phyloP scores from a whole-genome alignment of 257 asterid genomes.

The Orobanche coerulescens region DNA sequence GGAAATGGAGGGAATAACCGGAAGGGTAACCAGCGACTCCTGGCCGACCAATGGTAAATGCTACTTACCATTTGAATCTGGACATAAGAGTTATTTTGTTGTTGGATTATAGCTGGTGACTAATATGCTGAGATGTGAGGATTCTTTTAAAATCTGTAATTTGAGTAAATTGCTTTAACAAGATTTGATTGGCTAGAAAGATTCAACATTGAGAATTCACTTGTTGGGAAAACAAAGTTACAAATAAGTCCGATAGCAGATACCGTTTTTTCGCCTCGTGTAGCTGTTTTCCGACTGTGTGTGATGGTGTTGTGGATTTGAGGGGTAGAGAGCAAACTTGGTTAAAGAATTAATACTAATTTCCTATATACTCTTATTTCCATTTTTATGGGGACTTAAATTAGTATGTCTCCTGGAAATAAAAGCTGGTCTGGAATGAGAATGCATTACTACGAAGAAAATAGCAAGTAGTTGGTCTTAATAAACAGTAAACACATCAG shows the following conservation, averaged over 20 bases:
- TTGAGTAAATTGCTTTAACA: not conserved
- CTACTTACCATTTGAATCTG: not conserved
- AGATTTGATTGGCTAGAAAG: slow-evolving; percentile 13
- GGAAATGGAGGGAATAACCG: slow-evolving; percentile 65
- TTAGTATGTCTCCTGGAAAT: slow-evolving; percentile 4
- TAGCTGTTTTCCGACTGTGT: not conserved
- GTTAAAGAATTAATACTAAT: not conserved
- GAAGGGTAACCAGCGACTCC: slow-evolving; percentile 25
- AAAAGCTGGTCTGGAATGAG: slow-evolving; percentile 7
- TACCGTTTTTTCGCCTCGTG: not conserved
- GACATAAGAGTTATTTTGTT: not conserved
- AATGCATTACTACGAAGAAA: slow-evolving; percentile 17
- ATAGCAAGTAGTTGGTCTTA: slow-evolving; percentile 28
- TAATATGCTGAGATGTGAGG: slow-evolving; percentile 9
- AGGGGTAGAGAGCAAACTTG: not conserved
- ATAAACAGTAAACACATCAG: slow-evolving; percentile 23
- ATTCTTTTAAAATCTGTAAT: slow-evolving; percentile 4
- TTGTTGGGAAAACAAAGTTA: not conserved
- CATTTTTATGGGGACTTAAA: slow-evolving; percentile 11
- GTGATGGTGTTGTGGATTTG: not conserved
- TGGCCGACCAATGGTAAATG: slow-evolving; percentile 38
- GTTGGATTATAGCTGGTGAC: not conserved
- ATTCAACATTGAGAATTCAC: not conserved
- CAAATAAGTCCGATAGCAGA: not conserved
- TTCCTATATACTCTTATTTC: not conserved